phyloP scores from a whole-genome alignment of 805 yeast species.

The Komagataella ulmi region DNA sequence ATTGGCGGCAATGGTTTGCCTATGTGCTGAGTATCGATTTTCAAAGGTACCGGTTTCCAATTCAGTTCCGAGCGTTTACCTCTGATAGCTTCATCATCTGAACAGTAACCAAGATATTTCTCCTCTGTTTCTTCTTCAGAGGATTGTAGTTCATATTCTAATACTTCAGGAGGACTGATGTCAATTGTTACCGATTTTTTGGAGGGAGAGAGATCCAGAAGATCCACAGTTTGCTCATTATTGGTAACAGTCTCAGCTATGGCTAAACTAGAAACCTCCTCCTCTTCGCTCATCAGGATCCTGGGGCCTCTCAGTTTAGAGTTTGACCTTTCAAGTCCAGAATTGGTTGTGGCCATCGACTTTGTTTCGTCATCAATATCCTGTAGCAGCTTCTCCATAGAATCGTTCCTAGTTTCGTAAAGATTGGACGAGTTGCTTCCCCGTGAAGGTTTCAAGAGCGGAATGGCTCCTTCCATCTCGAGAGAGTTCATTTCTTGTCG shows the following conservation, averaged over 20 bases:
- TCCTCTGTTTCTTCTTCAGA: constrained; percentile 8
- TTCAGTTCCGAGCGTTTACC: constrained; percentile 5
- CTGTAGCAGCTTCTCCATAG: neutral
- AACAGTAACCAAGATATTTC: neutral
- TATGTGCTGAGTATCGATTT: constrained; percentile 4
- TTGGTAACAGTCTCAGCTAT: constrained; percentile 8
- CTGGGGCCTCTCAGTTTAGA: constrained; percentile 18
- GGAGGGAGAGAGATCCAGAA: constrained; percentile 17
- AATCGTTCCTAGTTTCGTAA: neutral
- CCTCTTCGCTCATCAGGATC: constrained; percentile 5
- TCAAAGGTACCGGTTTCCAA: constrained; percentile 14
- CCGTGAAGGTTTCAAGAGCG: neutral
- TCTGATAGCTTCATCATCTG: neutral
- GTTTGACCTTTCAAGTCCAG: constrained; percentile 5
- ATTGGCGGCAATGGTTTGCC: constrained; percentile 23
- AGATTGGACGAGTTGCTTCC: neutral
- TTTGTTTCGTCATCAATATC: neutral
- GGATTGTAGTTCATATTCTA: constrained; percentile 17
- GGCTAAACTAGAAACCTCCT: constrained; percentile 6
- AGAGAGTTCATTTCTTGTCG: neutral
- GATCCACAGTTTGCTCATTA: constrained; percentile 5
- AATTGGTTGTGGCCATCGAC: neutral
- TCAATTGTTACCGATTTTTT: constrained; percentile 25
- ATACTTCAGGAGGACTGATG: constrained; percentile 21
- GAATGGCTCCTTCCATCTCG: neutral